A percentile compares a stretch with the other conserved stretches of the same genome.
Evolutionary conservation across 352 stramenopile species (phyloP).

Genomic region (Globisporangium orthogonon): DNA sequence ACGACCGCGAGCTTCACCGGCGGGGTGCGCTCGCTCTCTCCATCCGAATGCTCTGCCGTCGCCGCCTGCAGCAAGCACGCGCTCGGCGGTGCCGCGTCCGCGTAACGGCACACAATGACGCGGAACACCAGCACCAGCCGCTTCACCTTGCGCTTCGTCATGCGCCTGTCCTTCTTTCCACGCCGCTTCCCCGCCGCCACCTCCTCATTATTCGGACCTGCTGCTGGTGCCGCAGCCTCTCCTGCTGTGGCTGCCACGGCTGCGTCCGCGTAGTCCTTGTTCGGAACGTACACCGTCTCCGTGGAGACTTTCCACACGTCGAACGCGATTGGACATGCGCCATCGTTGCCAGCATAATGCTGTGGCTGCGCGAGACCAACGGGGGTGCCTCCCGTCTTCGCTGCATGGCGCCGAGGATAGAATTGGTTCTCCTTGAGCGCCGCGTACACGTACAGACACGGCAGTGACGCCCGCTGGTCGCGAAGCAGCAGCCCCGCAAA

Average conservation of each 20-base stretch:
- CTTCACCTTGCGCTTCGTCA: conserved; percentile 37
- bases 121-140: conserved; percentile 43
- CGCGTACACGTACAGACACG: conserved; percentile 46
- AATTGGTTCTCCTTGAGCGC: conserved; percentile 67
- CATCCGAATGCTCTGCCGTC: conserved; percentile 3
- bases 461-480: conserved; percentile 22
- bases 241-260: background rate
- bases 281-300: conserved; percentile 16
- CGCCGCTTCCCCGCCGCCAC: background rate
- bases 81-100: conserved; percentile 24
- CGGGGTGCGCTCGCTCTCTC: conserved; percentile 5
- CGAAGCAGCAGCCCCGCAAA: conserved; percentile 25
- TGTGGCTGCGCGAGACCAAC: conserved; percentile 5
- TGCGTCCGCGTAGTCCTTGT: conserved; percentile 3
- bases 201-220: no score
- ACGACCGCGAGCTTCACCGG: conserved; percentile 63
- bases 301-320: conserved; percentile 52
- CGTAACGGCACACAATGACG: conserved; percentile 43
- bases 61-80: conserved; percentile 9
- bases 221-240: background rate
- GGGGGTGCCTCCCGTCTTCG: background rate
- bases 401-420: conserved; percentile 36
- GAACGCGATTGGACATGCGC: conserved; percentile 26
- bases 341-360: conserved; percentile 12
- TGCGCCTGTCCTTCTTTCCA: conserved; percentile 10